Percentiles rank a stretch among this genome's conserved stretches.
Evolutionary conservation across 2,329 filamentous ascomycete species (phyloP).

Genomic region (Fusarium haematococcum): DNA sequence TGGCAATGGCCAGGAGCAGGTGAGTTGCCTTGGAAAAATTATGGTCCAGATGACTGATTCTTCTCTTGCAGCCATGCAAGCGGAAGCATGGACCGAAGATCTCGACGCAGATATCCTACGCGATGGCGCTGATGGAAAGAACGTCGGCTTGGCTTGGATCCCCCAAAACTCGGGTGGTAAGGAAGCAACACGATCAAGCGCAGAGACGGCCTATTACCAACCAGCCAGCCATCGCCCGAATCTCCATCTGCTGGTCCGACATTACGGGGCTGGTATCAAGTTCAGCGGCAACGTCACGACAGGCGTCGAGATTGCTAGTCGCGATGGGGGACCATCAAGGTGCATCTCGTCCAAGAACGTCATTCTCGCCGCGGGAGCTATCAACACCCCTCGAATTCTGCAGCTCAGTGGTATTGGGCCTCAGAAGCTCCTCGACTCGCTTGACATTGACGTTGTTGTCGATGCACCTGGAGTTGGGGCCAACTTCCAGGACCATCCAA

Average conservation of each 20-base stretch:
- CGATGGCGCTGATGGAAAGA: slow-evolving; percentile 39
- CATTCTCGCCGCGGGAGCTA: slow-evolving; percentile 57
- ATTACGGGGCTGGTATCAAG: slow-evolving; percentile 36
- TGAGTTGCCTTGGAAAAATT: neutral
- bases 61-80: neutral
- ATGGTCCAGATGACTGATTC: neutral
- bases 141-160: slow-evolving; percentile 41
- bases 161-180: slow-evolving; percentile 35
- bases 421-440: slow-evolving; percentile 56
- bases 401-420: slow-evolving; percentile 69
- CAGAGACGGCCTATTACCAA: slow-evolving; percentile 38
- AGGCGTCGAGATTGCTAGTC: neutral
- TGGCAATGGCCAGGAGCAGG: slow-evolving; percentile 43
- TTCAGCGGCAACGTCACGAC: slow-evolving; percentile 12
- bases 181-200: slow-evolving; percentile 31
- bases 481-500: slow-evolving; percentile 52
- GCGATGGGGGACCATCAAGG: neutral
- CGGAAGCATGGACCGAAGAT: slow-evolving; percentile 31
- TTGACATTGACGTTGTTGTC: slow-evolving; percentile 60
- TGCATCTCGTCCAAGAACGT: slow-evolving; percentile 26
- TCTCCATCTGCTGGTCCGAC: slow-evolving; percentile 34
- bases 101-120: slow-evolving; percentile 16
- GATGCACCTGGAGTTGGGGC: slow-evolving; percentile 68
- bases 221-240: slow-evolving; percentile 31
- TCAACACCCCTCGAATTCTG: slow-evolving; percentile 68